phyloP scores from a whole-genome alignment of 164 flowering plant species.

The Piper longum region DNA sequence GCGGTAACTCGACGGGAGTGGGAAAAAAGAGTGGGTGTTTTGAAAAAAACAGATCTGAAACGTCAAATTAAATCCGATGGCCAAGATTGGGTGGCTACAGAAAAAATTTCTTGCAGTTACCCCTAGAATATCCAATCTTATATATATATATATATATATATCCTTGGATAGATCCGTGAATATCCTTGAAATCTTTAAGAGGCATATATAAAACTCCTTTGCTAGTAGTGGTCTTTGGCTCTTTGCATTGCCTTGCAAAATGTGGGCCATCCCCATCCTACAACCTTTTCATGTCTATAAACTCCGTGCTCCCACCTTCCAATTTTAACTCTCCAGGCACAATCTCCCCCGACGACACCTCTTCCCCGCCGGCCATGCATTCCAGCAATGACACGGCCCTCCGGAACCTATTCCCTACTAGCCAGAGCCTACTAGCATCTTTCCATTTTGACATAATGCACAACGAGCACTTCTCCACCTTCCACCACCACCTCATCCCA shows the following conservation, averaged over 20 bases:
- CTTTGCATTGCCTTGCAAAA: background rate
- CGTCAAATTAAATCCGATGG: too few relatives aligned
- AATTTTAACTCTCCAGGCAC: slow-evolving; percentile 3
- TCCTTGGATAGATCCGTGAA: background rate
- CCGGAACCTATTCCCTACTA: slow-evolving; percentile 21
- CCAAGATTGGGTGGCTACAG: too few relatives aligned
- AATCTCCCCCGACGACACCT: background rate
- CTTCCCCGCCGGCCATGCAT: slow-evolving; percentile 10
- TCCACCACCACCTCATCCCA: slow-evolving; percentile 8
- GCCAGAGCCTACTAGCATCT: slow-evolving; percentile 13
- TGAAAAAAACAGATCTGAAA: too few relatives aligned
- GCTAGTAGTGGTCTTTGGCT: slow-evolving; percentile 13
- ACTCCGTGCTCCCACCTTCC: slow-evolving; percentile 16
- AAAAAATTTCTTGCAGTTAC: too few relatives aligned
- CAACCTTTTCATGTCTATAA: slow-evolving; percentile 28
- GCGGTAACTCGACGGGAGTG: too few relatives aligned
- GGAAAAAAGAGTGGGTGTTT: too few relatives aligned
- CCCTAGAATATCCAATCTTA: too few relatives aligned
- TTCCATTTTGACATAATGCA: slow-evolving; percentile 17
- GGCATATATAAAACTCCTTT: slow-evolving; percentile 20
- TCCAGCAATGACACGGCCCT: slow-evolving; percentile 26
- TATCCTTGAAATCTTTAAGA: slow-evolving; percentile 10
- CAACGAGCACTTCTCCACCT: slow-evolving; percentile 12
- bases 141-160: background rate
- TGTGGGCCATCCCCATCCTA: slow-evolving; percentile 24